Evolutionary conservation across 1,284 basidiomycete genomes (phyloP), one percentile per base, ranked within the genome.

Genomic region (Melampsora larici-populina): DNA sequence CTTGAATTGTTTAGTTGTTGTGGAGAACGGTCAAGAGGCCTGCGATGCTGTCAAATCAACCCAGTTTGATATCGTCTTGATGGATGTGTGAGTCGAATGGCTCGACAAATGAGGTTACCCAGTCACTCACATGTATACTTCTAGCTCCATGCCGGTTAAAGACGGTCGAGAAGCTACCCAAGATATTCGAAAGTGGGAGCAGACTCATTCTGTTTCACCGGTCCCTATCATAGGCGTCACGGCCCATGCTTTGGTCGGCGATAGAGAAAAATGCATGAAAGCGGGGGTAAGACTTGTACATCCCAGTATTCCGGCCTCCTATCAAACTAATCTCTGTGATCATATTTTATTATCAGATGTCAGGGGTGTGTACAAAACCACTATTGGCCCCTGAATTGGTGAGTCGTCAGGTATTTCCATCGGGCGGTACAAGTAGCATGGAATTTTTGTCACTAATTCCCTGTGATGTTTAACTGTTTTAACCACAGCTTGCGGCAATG

Each of bases 171-270:
- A 78, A 78, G 76, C 76, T 1, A 78, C 76, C 6, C 68, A 66
- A 58, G 68, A 70, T 65, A 78, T 78, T 29, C 43, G 76, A 18
- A 70, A 69, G 51, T 71, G 69, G 68, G 76, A 78, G 26, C 68
- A 78, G 58, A 66, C 68, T 7, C 76, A 78, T 36, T 71, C 68
- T 17, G 68, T 78, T n/a, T 55, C 68, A 13, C 68, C 68, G 3
- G 76, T 78, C 9, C 76, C 76, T 7, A 78, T 78, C 33, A 78
- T 78, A 7, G 76, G 68, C 13, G 68, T 78, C 18, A 78, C 76
- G 3, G 76, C 76, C 31, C 76, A 78, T 66, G 76, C 76, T 24
- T 49, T 78, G 21, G 69, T 78, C 40, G 76, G 76, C 11, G 76
- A 78, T 31, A 55, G 76, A 26, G 76, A 78, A 48, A 78, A 71